Evolutionary conservation across 768 basidiomycete species (phyloP).

Genomic region (Suillus ampliporus): DNA sequence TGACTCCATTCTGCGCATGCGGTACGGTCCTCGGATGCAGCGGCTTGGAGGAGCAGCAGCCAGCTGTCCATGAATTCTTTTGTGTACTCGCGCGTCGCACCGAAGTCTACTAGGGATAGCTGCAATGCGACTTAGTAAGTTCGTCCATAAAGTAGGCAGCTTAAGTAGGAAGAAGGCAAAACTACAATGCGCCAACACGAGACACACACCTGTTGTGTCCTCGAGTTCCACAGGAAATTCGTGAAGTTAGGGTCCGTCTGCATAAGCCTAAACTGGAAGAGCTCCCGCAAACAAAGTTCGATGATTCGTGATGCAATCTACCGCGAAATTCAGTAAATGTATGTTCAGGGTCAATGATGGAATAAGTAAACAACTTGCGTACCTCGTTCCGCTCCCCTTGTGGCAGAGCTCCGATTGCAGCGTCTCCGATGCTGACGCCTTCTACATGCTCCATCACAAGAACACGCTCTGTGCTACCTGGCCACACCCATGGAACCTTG

Average conservation of each 20-base stretch:
- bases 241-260: constrained; percentile 99
- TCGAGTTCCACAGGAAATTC: constrained; percentile 89
- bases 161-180: not conserved
- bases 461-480: constrained; percentile 79
- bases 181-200: not conserved
- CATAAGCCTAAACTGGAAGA: constrained; percentile 92
- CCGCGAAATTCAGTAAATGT: not conserved
- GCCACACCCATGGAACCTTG: constrained; percentile 87
- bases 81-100: constrained; percentile 88
- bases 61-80: constrained; percentile 89
- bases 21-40: constrained; percentile 67
- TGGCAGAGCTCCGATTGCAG: constrained; percentile 54
- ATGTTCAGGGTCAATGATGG: not conserved
- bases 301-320: constrained; percentile 87
- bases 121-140: constrained; percentile 47
- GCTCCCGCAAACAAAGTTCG: constrained; percentile 86
- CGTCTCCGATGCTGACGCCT: constrained; percentile 82
- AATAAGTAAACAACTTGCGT: constrained; percentile 16
- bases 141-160: not conserved
- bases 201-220: constrained; percentile 58
- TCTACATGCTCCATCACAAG: constrained; percentile 88
- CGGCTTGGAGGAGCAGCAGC: constrained; percentile 83
- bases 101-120: constrained; percentile 89
- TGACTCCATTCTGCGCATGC: constrained; percentile 75
- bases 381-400: constrained; percentile 80